Conservation (phyloP, 306 rosid genomes). For the Echinosophora koreensis region DNA sequence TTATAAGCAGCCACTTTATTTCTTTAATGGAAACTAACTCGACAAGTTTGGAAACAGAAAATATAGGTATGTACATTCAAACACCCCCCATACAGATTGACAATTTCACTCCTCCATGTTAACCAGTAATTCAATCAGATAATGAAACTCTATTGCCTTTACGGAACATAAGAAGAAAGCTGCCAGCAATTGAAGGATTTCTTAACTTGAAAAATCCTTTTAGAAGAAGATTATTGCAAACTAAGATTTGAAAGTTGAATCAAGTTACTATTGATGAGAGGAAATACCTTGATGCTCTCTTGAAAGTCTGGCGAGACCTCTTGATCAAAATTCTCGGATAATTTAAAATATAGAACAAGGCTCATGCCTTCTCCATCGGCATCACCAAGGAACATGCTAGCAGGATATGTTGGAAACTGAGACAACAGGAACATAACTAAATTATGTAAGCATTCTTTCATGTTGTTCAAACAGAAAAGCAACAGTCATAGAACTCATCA, state of each 20-base stretch:
- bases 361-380: conserved; percentile 91
- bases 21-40: background rate
- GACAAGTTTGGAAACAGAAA: background rate
- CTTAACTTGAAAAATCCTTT: conserved; percentile 3
- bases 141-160: background rate
- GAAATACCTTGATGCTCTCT: conserved; percentile 69
- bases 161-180: conserved; percentile 8
- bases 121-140: background rate
- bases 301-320: conserved; percentile 69
- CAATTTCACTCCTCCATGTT: background rate
- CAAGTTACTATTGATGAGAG: conserved; percentile 4
- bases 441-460: background rate
- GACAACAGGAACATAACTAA: conserved; percentile 26
- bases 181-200: background rate
- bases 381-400: conserved; percentile 79
- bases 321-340: conserved; percentile 68
- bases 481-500: conserved; percentile 22
- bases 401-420: conserved; percentile 89
- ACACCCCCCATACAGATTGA: background rate
- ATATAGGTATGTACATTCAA: background rate
- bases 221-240: background rate
- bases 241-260: conserved; percentile 7
- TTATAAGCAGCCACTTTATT: background rate
- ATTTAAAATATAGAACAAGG: conserved; percentile 83
- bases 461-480: conserved; percentile 17